Base-by-base conservation (phyloP, 305 asterid species). In the Euphrasia arctica region DNA sequence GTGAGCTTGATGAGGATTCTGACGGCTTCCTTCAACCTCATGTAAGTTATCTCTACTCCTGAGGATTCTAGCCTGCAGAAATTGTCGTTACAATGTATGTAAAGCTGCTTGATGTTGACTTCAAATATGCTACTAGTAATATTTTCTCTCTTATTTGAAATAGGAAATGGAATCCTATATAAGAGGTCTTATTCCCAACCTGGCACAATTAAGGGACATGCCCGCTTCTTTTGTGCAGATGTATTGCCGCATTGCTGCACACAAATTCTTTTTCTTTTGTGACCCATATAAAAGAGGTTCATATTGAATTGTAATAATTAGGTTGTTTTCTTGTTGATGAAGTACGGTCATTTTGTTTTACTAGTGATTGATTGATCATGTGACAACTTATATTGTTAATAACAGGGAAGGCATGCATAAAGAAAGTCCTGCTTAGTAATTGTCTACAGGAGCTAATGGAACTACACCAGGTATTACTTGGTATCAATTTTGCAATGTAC, bases 401-500 rank as follows among this genome's bases (percentile, higher is more conserved):
- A 55, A 75, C 90, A 94, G 99, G 99, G 64, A 94, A 91, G 81
- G 99, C 98, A 45, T 94, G 98, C 88, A 91, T 94, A 78, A 94
- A 94, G 85, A 94, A 94, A 77, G 89, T 94, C 48, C 84, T 94
- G 66, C 97, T 94, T 41, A 94, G 99, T 81, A 91, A 91, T 82
- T 94, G 99, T 74, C 97, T 94, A 65, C 99, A 94, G 79, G 98
- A 94, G 82, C 87, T 94, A 67, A 94, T 94, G 99, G 99, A 94
- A 77, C 82, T 94, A 55, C 99, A 94, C 85, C 99, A 91, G 99
- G 99, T 91, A 78, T 62, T 74, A 12, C 66, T 47, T 66, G 50
- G 48, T 63, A 39, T 66, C 39, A 49, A 56, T 41, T 62, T 54
- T 34, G 42, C 47, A 54, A 34, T 10, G 43, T 22, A 54, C 60